Conservation (phyloP, 768 basidiomycete genomes). For the Tricholoma hemisulphureum region DNA sequence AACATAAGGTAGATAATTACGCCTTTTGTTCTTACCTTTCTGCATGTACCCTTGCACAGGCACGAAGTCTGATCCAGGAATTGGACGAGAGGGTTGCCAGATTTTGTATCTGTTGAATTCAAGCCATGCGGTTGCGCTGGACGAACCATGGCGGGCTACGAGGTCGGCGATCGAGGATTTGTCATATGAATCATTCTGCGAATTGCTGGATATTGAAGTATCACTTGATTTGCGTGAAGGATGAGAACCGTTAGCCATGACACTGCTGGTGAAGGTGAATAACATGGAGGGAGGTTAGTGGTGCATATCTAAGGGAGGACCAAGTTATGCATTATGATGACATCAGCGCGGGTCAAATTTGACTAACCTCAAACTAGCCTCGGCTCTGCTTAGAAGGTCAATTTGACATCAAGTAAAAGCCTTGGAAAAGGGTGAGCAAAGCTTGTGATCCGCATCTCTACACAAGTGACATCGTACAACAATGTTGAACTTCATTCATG, state of each 20-base stretch:
- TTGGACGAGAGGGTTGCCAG: slow-evolving; percentile 39
- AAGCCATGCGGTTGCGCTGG: slow-evolving; percentile 69
- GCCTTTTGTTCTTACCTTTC: slow-evolving; percentile 15
- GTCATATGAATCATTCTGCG: slow-evolving; percentile 10
- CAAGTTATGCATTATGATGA: neutral
- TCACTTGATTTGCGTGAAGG: neutral
- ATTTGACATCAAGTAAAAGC: neutral
- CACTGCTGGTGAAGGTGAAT: neutral
- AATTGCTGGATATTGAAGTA: neutral
- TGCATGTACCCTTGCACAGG: slow-evolving; percentile 63
- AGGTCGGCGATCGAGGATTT: slow-evolving; percentile 44
- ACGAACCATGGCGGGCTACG: slow-evolving; percentile 65
- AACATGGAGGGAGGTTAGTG: neutral
- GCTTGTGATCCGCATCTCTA: neutral
- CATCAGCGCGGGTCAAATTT: neutral
- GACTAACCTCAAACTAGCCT: neutral
- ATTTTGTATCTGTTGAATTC: slow-evolving; percentile 55
- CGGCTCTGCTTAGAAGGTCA: neutral
- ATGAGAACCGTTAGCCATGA: neutral
- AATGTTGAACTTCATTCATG: too few relatives aligned
- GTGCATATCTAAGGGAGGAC: too few relatives aligned
- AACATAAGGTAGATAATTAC: neutral
- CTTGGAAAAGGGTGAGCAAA: too few relatives aligned
- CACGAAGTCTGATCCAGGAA: slow-evolving; percentile 39
- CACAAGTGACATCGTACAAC: too few relatives aligned